Base-by-base conservation (phyloP, 2,329 filamentous ascomycete genomes). In the Xylaria multiplex region DNA sequence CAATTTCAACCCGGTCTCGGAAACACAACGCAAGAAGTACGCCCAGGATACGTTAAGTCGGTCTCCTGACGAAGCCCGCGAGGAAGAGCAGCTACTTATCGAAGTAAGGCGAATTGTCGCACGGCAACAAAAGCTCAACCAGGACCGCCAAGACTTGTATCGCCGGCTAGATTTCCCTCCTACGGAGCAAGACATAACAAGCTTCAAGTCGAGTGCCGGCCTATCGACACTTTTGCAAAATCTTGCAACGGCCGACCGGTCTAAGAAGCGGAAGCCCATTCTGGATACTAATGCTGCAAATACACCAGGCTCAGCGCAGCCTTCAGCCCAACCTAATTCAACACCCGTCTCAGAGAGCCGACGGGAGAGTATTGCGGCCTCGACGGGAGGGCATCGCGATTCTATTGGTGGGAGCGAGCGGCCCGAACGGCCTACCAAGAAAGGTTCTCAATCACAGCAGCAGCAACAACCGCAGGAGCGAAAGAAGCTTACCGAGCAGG, bases 61-160 rank as follows among this genome's bases (percentile, higher is more conserved):
- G 46, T 91, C 90, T 8, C 90, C 90, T 69, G 93, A 97, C 69
- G 95, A 99, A 79, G 92, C 95, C 30, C 90, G 92, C 68, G 96
- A 99, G 78, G 96, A 99, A 80, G 92, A 96, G 73, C 91, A 93
- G 40, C 82, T 99, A 2, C 85, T 99, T 19, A 86, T 95, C 65
- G 96, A 99, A 77, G 88, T 99, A 62, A 93, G 96, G 75, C 91
- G 96, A 65, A 98, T 99, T 71, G 88, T 97, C 74, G 90, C 92
- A 69, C 90, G 93, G 66, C 92, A 94, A 70, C 92, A 96, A 71
- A 90, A 89, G 64, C 91, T 98, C 75, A 93, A 96, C 76, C 90
- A 93, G 71, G 93, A 97, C 76, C 91, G 96, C 61, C 89, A 90
- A 71, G 94, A 97, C 77, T 87, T 97, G 50, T 97, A 95, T 80